Base-by-base conservation (phyloP, 2,329 filamentous ascomycete genomes). In the Sporothrix pallida region DNA sequence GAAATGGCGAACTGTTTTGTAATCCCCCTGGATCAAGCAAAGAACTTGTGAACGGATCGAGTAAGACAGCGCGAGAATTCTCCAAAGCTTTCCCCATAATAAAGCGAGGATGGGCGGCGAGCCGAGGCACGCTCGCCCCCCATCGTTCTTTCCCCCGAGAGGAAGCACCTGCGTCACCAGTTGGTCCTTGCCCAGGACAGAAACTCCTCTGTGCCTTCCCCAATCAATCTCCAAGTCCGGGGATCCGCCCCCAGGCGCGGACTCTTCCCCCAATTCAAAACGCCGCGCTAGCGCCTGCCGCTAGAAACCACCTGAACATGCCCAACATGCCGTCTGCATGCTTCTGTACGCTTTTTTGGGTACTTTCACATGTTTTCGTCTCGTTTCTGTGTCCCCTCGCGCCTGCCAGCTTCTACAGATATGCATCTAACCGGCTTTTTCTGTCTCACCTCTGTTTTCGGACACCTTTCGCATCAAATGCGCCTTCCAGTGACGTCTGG, bases 81-180 rank as follows among this genome's bases (percentile, higher is more conserved):
- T 44, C 67, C 26, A 69, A 52, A 31, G 31, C 58, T 13, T 71
- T 73, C 67, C n/a, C 67, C 67, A 70, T 63, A 70, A 73, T 52
- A 70, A 63, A 63, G 50, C 48, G 46, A 67, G 44, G 46, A 68
- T n/a, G 65, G 46, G 23, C 20, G 44, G 46, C 37, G 68, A 60
- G 73, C 74, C 74, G 74, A 75, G 74, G 74, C 69, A 74, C 65
- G 42, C 63, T 70, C 54, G 56, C 54, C 37, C 60, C 71, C 67
- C 65, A 63, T 72, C 48, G 54, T 26, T 9, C 65, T 74, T 50
- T 37, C 68, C 71, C 31, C 70, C 62, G 42, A 26, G 56, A 15
- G 58, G 44, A 44, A 48, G 70, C 73, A 74, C 52, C 72, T 74
- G 73, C 68, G 69, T 74, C 72, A 74, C 72, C 56, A 31, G 44